A percentile compares a stretch with the other conserved stretches of the same genome.
These are phyloP conservation scores for Diplosphaera chodatii DNA, from an alignment of 139 green algal species.

Conservation along the genomic window DNA sequence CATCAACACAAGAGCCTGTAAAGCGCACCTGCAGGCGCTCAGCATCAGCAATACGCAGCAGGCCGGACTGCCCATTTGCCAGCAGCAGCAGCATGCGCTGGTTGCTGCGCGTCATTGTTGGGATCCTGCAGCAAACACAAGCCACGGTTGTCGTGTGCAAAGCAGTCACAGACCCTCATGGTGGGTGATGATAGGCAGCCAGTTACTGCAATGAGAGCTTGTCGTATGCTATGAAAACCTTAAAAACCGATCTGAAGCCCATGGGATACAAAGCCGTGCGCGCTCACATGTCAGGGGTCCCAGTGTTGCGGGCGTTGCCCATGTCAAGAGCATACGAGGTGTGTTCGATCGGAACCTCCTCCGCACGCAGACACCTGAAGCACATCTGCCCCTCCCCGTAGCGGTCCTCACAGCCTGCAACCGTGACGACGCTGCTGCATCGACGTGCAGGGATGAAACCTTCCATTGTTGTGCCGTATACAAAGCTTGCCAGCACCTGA, in stretches of 20 bases:
- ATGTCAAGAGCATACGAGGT: slow-evolving; percentile 71
- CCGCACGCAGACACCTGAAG: slow-evolving; percentile 48
- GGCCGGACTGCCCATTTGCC: slow-evolving; percentile 38
- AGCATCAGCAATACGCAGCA: slow-evolving; percentile 69
- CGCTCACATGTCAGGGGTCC: background rate
- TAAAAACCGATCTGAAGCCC: too few species aligned
- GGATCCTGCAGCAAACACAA: slow-evolving; percentile 35
- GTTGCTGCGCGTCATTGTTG: slow-evolving; percentile 81
- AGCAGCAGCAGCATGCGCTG: slow-evolving; percentile 74
- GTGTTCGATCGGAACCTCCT: background rate
- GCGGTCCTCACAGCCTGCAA: slow-evolving; percentile 31
- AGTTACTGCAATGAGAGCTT: too few species aligned
- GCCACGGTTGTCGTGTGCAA: too few species aligned
- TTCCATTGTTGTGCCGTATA: too few species aligned
- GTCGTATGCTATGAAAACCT: background rate
- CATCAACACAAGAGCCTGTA: too few species aligned
- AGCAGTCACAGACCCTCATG: background rate
- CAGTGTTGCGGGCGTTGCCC: slow-evolving; percentile 53
- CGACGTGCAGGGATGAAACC: too few species aligned
- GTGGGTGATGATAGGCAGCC: too few species aligned
- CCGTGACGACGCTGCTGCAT: too few species aligned
- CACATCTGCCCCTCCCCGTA: slow-evolving; percentile 36
- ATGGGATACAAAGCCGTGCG: background rate
- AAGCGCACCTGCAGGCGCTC: slow-evolving; percentile 62
- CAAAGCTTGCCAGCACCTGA: too few species aligned